These are phyloP conservation scores for Myriosclerotinia scirpicola DNA, from an alignment of 2,329 filamentous ascomycete genomes.

Conservation along the genomic window DNA sequence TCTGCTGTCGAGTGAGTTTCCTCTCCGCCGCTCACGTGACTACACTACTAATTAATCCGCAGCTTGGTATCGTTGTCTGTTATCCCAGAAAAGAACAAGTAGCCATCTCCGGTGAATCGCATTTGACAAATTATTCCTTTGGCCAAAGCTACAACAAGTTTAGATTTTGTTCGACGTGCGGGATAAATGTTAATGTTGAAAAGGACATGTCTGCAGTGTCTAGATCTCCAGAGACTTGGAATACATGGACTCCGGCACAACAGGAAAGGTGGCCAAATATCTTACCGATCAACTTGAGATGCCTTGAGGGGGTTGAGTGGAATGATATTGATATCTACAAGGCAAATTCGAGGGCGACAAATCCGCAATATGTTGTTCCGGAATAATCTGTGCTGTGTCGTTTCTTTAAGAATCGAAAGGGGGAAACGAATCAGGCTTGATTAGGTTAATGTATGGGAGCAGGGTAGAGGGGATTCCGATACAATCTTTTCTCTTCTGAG, in stretches of 20 bases:
- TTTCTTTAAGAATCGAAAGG: background rate
- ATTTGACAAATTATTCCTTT: constrained; percentile 24
- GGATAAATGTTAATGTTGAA: constrained; percentile 15
- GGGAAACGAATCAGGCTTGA: background rate
- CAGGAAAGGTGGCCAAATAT: constrained; percentile 19
- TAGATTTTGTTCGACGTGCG: constrained; percentile 27
- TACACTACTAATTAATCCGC: background rate
- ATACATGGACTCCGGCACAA: constrained; percentile 8
- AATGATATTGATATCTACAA: constrained; percentile 22
- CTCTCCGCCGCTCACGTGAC: background rate
- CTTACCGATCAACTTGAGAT: constrained; percentile 26
- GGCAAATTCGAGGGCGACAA: constrained; percentile 14
- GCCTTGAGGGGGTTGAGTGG: constrained; percentile 29
- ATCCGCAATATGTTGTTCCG: constrained; percentile 25
- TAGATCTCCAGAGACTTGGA: background rate
- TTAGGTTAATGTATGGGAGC: too few relatives aligned
- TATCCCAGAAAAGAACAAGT: constrained; percentile 24
- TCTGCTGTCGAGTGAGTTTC: constrained; percentile 28
- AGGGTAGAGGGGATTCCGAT: too few relatives aligned
- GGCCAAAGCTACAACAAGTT: constrained; percentile 15
- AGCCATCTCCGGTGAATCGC: constrained; percentile 4
- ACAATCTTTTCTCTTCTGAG: too few relatives aligned
- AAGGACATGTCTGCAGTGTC: constrained; percentile 5
- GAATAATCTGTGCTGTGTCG: background rate
- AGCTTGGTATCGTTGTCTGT: constrained; percentile 25